Evolutionary conservation across 208 protist species (phyloP).

Genomic region (Wallacemonas sp.): DNA sequence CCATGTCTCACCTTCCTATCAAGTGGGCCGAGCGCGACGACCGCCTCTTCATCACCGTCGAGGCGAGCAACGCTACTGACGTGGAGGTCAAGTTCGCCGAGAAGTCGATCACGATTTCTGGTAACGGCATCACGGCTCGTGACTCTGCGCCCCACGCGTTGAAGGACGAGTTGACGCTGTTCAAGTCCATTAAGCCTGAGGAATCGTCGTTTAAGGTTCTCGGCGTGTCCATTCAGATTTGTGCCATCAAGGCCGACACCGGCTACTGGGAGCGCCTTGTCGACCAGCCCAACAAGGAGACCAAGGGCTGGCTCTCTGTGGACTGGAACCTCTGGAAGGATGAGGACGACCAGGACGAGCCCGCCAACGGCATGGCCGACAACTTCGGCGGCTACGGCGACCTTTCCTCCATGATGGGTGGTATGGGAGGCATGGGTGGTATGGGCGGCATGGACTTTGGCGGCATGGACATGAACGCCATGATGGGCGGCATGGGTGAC

Average conservation of each 20-base stretch:
- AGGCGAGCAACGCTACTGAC: constrained; percentile 68
- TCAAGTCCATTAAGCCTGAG: constrained; percentile 79
- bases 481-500: constrained; percentile 16
- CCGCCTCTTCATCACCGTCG: constrained; percentile 85
- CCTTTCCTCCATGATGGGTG: constrained; percentile 64
- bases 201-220: constrained; percentile 86
- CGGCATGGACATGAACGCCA: constrained; percentile 38
- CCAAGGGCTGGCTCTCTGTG: constrained; percentile 80
- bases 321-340: constrained; percentile 94
- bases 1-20: constrained; percentile 81
- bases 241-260: constrained; percentile 84
- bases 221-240: constrained; percentile 83
- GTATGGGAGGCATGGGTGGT: constrained; percentile 68
- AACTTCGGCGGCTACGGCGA: constrained; percentile 86
- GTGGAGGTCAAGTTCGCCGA: constrained; percentile 79
- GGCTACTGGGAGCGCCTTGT: constrained; percentile 88
- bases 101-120: constrained; percentile 67
- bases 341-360: constrained; percentile 82
- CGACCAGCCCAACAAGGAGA: constrained; percentile 61
- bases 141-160: constrained; percentile 62
- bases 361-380: constrained; percentile 35
- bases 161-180: constrained; percentile 65
- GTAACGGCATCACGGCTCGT: constrained; percentile 69
- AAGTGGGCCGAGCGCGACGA: constrained; percentile 91
- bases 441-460: constrained; percentile 52